phyloP scores from a whole-genome alignment of 306 rosid species.

The Ormosia emarginata region DNA sequence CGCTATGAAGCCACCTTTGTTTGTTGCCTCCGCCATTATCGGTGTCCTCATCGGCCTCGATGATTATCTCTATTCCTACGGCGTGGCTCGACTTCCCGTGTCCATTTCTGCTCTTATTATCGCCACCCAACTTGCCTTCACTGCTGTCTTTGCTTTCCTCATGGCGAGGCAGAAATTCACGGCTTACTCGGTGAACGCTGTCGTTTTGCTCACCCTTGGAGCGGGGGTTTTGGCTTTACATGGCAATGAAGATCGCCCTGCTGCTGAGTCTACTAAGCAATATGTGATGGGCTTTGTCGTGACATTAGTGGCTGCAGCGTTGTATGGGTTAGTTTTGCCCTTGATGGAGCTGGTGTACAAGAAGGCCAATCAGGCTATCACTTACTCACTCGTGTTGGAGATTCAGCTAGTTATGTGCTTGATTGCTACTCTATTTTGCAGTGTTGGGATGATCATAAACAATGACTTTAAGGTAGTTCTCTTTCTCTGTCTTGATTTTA shows the following conservation, averaged over 20 bases:
- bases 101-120: conserved; percentile 12
- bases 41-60: conserved; percentile 48
- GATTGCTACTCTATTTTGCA: neutral
- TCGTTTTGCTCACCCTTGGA: neutral
- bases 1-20: conserved; percentile 32
- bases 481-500: neutral
- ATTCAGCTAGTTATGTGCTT: neutral
- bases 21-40: conserved; percentile 32
- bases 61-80: conserved; percentile 53
- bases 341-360: conserved; percentile 46
- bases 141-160: conserved; percentile 29
- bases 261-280: neutral
- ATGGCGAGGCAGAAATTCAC: conserved; percentile 33
- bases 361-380: conserved; percentile 15
- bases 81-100: conserved; percentile 27
- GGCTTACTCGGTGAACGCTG: neutral
- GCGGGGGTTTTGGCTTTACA: neutral
- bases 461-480: conserved; percentile 50
- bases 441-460: neutral
- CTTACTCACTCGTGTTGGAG: neutral
- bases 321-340: conserved; percentile 63
- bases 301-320: conserved; percentile 48
- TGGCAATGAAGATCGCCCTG: neutral
- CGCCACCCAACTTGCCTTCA: conserved; percentile 57
- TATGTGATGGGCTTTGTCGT: conserved; percentile 46